A percentile compares a stretch with the other conserved stretches of the same genome.
Conservation (phyloP, 495 filamentous ascomycete genomes). For the Xylaria longipes region DNA sequence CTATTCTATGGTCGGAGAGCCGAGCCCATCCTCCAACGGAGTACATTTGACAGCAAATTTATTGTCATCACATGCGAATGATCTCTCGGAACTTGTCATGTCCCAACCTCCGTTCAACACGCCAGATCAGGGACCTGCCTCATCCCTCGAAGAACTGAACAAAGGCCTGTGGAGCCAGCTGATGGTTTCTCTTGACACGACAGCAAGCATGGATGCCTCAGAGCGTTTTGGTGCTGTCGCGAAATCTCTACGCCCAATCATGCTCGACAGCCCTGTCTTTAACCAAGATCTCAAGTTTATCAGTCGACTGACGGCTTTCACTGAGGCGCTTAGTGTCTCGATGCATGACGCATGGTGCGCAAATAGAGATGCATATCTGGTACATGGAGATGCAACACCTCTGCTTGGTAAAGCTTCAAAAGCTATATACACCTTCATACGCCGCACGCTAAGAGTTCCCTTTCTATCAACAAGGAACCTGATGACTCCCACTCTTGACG, state of each 20-base stretch:
- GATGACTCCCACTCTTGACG: background rate
- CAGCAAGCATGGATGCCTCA: background rate
- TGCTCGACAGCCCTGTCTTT: conserved; percentile 4
- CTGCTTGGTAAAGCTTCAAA: conserved; percentile 22
- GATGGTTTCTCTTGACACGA: background rate
- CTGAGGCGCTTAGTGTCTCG: background rate
- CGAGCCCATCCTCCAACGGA: background rate
- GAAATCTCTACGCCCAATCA: background rate
- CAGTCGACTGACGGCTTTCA: background rate
- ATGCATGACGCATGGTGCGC: conserved; percentile 18
- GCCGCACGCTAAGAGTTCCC: conserved; percentile 19
- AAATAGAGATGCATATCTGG: conserved; percentile 21
- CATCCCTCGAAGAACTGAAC: background rate
- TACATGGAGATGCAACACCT: conserved; percentile 20
- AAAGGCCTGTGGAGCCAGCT: conserved; percentile 5
- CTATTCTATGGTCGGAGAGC: background rate
- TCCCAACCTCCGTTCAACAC: background rate
- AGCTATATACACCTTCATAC: conserved; percentile 20
- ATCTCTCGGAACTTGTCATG: background rate
- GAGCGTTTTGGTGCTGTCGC: background rate
- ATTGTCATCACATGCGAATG: background rate
- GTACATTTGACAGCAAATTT: background rate
- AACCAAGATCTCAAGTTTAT: background rate
- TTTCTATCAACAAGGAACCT: background rate
- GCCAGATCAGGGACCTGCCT: background rate